Conservation (phyloP, 1,284 basidiomycete genomes). For the Omphalotus olearius region DNA sequence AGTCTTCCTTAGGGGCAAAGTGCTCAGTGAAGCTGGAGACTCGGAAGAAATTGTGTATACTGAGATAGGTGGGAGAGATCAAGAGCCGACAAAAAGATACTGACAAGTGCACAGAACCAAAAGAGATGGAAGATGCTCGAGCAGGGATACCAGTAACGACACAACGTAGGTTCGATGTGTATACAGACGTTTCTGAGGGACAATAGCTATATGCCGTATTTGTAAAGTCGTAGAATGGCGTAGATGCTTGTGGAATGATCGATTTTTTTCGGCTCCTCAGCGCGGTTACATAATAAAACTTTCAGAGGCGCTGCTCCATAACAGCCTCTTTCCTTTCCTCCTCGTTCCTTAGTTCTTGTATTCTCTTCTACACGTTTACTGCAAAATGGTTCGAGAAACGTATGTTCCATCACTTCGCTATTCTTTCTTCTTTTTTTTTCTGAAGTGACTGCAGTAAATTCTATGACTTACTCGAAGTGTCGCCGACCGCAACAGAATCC, state of each 20-base stretch:
- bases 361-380: slow-evolving; percentile 1
- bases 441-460: slow-evolving; percentile 58
- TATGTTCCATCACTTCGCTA: slow-evolving; percentile 28
- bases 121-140: slow-evolving; percentile 65
- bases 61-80: slow-evolving; percentile 64
- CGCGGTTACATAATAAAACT: neutral
- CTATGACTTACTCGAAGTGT: slow-evolving; percentile 84
- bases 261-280: slow-evolving; percentile 10
- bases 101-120: slow-evolving; percentile 53
- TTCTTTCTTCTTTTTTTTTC: slow-evolving; percentile 12
- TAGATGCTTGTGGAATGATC: slow-evolving; percentile 42
- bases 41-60: slow-evolving; percentile 79
- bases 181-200: slow-evolving; percentile 56
- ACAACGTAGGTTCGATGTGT: slow-evolving; percentile 91
- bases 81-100: neutral
- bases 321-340: neutral
- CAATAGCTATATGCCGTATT: slow-evolving; percentile 22
- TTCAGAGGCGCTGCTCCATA: slow-evolving; percentile 16
- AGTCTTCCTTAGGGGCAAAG: slow-evolving; percentile 58
- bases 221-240: slow-evolving; percentile 33
- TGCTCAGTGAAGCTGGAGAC: slow-evolving; percentile 78
- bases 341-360: too few species aligned
- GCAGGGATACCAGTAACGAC: slow-evolving; percentile 83
- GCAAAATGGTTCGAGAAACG: slow-evolving; percentile 67
- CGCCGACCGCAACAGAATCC: slow-evolving; percentile 71